phyloP scores from a whole-genome alignment of 83 land plant genomes.

The Larix sibirica region DNA sequence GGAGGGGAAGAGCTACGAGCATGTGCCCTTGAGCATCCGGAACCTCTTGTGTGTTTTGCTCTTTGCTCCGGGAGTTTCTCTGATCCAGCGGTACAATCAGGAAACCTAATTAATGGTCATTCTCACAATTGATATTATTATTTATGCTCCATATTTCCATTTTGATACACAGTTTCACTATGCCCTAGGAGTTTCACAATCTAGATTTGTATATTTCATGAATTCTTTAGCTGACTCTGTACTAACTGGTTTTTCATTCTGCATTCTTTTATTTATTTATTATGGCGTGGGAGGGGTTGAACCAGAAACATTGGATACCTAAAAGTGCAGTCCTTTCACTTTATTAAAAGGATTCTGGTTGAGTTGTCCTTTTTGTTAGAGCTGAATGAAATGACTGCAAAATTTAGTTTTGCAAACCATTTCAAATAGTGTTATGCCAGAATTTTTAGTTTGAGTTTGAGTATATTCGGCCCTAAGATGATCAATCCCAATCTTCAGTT shows the following conservation, averaged over 20 bases:
- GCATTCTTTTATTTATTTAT: no score
- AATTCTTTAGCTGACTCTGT: no score
- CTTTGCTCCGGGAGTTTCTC: conserved; percentile 84
- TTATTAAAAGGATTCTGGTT: neutral
- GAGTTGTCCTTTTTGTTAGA: neutral
- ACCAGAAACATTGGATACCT: no score
- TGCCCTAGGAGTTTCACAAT: neutral
- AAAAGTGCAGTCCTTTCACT: neutral
- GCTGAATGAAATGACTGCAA: neutral
- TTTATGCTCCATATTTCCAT: neutral
- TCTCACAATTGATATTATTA: neutral
- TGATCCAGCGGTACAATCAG: conserved; percentile 74
- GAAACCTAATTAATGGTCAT: neutral
- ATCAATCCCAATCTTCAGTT: neutral
- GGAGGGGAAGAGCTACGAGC: conserved; percentile 53
- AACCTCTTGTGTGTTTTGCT: conserved; percentile 81
- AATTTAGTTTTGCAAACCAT: neutral
- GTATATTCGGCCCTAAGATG: neutral
- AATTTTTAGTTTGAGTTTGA: neutral
- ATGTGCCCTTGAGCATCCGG: conserved; percentile 57
- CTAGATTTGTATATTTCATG: no score
- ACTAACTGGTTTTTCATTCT: no score
- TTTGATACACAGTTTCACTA: neutral
- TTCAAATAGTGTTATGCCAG: neutral
- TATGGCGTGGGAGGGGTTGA: no score